Base-by-base conservation (phyloP, 2,329 filamentous ascomycete genomes). In the Pseudogymnoascus sp. region DNA sequence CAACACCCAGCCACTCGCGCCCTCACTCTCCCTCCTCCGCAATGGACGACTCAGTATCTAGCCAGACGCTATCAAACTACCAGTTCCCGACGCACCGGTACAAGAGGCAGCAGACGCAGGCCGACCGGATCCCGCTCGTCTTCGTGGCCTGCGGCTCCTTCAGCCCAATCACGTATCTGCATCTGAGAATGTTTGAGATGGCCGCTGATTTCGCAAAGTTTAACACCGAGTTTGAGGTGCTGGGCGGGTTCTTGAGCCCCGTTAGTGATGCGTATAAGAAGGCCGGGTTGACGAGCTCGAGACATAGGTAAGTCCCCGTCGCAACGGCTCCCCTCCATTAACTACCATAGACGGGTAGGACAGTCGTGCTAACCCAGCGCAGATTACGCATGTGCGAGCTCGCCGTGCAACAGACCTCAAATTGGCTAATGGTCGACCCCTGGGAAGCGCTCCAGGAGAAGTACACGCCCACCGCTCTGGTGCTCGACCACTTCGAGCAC, bases 161-260 rank as follows among this genome's bases (percentile, higher is more conserved):
- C 75, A 89, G 86, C 0, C 89, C 88, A 15, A 84, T 88, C 58
- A 89, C 87, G 6, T 89, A 88, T 69, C 80, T 91, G 28, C 89
- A 93, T 71, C 77, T 94, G 64, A 86, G 89, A 71, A 93, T 95
- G 88, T 93, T 94, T 71, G 88, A 91, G 70, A 91, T 95, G 85
- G 89, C 89, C 1, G 83, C 85, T 67, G 89, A 94, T 74, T 92
- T 88, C 74, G 86, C 86, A 67, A 85, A 86, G 65, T 87, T 88
- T 73, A 86, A 85, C 71, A 86, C 84, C 22, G 78, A 89, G 60
- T 97, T 89, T 71, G 91, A 97, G 73, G 84, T 97, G 35, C 81
- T 96, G 47, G 92, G 90, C 64, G 91, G 90, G 59, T 96, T 93
- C 72, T 78, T 93, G 64, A 90, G 86, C 22, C 89, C 89, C n/a